Evolutionary conservation across 208 protist genomes (phyloP), one percentile per base, ranked within the genome.

Genomic region (Trypanosoma grayi): DNA sequence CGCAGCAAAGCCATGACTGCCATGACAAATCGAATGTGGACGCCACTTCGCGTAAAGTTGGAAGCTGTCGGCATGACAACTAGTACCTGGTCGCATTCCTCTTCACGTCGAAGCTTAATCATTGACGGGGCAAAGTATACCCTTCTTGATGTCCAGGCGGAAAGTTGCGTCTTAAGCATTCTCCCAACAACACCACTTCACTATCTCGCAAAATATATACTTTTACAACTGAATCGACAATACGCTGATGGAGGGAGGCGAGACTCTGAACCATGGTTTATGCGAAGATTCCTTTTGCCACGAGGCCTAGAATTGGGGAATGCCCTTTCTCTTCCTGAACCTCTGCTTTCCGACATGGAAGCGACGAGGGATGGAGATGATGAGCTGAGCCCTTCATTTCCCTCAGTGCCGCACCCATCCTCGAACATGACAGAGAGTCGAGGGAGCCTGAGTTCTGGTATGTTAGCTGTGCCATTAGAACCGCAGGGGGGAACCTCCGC

Each of bases 191-290:
- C 41, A 33, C 58, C 66, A 52, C 47, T 72, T 31, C 60, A 51
- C 47, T 60, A 66, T 40, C 37, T 72, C 11, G 66, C 66, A 8
- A 72, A 60, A 50, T 53, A 48, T 22, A 65, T 65, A 48, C 14
- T 72, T 33, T 39, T 52, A 20, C 37, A 55, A 30, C 14, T 72
- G 36, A 28, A 70, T n/a, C 0, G 34, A 7, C 43, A 55, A 20
- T 47, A 20, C 31, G 20, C 11, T 13, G 30, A 22, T 2, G 2
- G 16, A 27, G 16, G 16, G 16, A 31, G 33, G 24, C 1, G 18
- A 13, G 39, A 30, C 10, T n/a, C 10, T 7, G 13, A 36, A 30
- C 9, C 20, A 14, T 18, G 9, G 36, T 7, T 22, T 27, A 13
- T 18, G 11, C 43, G 24, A 20, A 54, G 20, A 16, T 6, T 30